Conservation (phyloP, 352 stramenopile genomes). For the Phytophthora aleatoria region DNA sequence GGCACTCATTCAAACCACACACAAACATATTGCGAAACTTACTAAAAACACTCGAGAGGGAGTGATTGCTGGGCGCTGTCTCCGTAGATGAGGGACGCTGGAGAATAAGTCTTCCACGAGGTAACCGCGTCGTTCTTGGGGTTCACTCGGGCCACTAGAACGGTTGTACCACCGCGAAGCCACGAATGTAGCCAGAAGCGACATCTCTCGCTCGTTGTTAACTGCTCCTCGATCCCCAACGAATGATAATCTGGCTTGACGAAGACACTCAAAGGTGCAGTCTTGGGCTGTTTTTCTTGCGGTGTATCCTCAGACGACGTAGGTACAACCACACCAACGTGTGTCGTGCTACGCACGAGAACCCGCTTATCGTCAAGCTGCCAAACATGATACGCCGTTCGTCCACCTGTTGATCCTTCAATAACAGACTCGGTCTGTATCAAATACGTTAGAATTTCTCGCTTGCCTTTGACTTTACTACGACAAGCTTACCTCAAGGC, state of each 20-base stretch:
- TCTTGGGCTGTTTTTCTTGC: conserved; percentile 8
- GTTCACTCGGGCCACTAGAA: conserved; percentile 57
- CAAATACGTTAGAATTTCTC: conserved; percentile 2
- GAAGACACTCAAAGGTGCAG: conserved; percentile 57
- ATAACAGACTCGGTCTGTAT: conserved; percentile 25
- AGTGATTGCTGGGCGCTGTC: conserved; percentile 31
- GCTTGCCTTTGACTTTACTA: not conserved
- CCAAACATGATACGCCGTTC: conserved; percentile 73
- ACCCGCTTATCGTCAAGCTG: conserved; percentile 55
- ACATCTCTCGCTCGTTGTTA: conserved; percentile 64
- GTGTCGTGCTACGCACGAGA: conserved; percentile 60
- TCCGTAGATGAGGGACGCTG: conserved; percentile 51
- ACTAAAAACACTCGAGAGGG: conserved; percentile 63
- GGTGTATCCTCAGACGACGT: conserved; percentile 1
- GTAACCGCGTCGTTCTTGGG: conserved; percentile 36
- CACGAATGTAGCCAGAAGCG: conserved; percentile 81
- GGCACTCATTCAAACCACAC: not conserved
- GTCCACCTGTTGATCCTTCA: conserved; percentile 30
- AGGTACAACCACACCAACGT: conserved; percentile 15
- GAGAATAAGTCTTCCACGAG: conserved; percentile 55
- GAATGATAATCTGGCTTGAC: conserved; percentile 72
- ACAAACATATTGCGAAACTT: conserved; percentile 22
- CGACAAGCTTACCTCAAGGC: conserved; percentile 34
- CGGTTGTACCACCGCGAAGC: conserved; percentile 61
- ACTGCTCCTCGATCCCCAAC: conserved; percentile 55